Evolutionary conservation across 371 early-diverging fungal genomes (phyloP).

Genomic region (Phascolomyces articulosus): DNA sequence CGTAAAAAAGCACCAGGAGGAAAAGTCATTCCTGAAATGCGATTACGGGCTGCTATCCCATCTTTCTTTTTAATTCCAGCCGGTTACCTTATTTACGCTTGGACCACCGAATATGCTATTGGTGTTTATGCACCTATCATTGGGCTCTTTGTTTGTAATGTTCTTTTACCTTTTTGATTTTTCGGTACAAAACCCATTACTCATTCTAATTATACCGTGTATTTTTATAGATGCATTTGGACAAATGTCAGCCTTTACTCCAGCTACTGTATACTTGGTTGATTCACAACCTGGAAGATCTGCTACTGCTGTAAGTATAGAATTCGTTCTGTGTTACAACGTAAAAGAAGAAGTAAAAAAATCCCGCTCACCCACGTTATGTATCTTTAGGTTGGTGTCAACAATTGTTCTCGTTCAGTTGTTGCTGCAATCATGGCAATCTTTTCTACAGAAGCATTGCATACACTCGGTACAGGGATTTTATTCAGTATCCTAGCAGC

Average conservation of each 20-base stretch:
- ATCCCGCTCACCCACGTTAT: constrained; percentile 14
- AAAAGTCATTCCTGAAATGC: constrained; percentile 39
- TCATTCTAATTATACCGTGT: too few relatives aligned
- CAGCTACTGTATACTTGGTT: constrained; percentile 21
- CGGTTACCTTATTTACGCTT: constrained; percentile 43
- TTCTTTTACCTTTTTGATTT: background rate
- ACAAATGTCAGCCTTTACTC: constrained; percentile 31
- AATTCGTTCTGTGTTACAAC: background rate
- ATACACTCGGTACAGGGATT: constrained; percentile 28
- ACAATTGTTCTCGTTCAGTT: constrained; percentile 43
- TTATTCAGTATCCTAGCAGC: constrained; percentile 31
- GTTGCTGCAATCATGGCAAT: constrained; percentile 36
- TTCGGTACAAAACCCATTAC: too few relatives aligned
- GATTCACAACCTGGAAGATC: constrained; percentile 21
- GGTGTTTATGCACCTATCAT: constrained; percentile 29
- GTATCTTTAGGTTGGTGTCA: constrained; percentile 25
- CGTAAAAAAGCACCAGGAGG: constrained; percentile 10
- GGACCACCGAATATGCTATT: constrained; percentile 31
- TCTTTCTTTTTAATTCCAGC: constrained; percentile 37
- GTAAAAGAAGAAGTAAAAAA: too few relatives aligned
- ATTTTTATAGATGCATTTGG: constrained; percentile 34
- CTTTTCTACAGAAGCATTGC: constrained; percentile 25
- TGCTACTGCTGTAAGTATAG: constrained; percentile 3
- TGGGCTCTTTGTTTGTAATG: constrained; percentile 35
- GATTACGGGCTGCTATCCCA: constrained; percentile 43